Evolutionary conservation across 768 basidiomycete genomes (phyloP).

Genomic region (Gelatoporia subvermispora): DNA sequence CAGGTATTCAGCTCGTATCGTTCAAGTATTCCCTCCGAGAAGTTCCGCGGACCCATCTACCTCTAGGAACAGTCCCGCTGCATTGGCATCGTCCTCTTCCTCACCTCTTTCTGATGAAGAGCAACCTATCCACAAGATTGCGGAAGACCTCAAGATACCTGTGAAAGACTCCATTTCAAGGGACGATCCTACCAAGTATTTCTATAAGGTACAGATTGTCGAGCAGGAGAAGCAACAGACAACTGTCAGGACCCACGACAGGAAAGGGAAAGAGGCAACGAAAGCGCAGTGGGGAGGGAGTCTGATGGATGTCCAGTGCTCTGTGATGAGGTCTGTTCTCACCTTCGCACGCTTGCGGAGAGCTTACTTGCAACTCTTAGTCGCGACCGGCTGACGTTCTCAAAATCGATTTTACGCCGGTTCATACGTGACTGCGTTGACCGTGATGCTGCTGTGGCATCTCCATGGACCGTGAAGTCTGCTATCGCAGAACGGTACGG

Average conservation of each 20-base stretch:
- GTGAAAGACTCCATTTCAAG: constrained; percentile 61
- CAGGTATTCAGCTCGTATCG: constrained; percentile 80
- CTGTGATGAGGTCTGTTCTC: constrained; percentile 76
- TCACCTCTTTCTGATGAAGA: constrained; percentile 36
- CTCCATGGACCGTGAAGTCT: constrained; percentile 93
- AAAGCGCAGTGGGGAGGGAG: constrained; percentile 69
- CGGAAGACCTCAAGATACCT: constrained; percentile 73
- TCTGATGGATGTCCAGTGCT: constrained; percentile 77
- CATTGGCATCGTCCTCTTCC: constrained; percentile 32
- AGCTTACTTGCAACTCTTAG: too few species aligned
- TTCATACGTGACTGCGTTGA: constrained; percentile 96
- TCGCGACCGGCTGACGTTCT: constrained; percentile 93
- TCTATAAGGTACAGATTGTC: constrained; percentile 83
- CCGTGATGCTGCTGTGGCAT: constrained; percentile 86
- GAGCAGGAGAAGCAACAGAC: constrained; percentile 67
- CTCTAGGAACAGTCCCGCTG: constrained; percentile 8
- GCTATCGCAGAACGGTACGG: constrained; percentile 81
- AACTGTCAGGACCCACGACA: constrained; percentile 52
- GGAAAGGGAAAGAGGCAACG: constrained; percentile 44
- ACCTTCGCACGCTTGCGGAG: too few species aligned
- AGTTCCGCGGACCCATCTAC: not conserved
- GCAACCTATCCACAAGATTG: constrained; percentile 55
- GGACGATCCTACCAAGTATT: constrained; percentile 81
- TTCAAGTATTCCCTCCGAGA: constrained; percentile 67
- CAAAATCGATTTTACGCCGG: constrained; percentile 92